Evolutionary conservation across 2,329 filamentous ascomycete genomes (phyloP).

Genomic region (Phyllachora maydis): DNA sequence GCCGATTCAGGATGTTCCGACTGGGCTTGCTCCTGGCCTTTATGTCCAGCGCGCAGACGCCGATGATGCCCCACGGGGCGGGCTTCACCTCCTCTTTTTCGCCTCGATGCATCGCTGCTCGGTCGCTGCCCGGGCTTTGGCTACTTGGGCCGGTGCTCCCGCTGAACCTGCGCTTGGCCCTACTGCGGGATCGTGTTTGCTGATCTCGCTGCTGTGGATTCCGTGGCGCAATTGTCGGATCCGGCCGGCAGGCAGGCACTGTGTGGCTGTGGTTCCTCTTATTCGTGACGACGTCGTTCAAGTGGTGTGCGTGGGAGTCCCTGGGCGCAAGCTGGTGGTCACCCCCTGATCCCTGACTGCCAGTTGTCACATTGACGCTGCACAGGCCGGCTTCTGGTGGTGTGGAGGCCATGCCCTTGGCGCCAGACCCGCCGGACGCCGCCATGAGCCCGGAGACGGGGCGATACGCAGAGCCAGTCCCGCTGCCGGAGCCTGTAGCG

Average conservation of each 20-base stretch:
- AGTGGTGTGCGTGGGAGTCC: no score
- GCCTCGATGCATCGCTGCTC: slow-evolving; percentile 23
- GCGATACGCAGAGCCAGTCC: slow-evolving; percentile 15
- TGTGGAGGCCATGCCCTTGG: slow-evolving; percentile 16
- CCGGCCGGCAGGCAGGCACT: slow-evolving; percentile 9
- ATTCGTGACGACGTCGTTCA: slow-evolving; percentile 20
- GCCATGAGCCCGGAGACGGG: slow-evolving; percentile 23
- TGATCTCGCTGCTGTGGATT: slow-evolving; percentile 17
- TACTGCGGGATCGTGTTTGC: slow-evolving; percentile 41
- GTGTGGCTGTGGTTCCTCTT: slow-evolving; percentile 18
- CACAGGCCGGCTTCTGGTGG: slow-evolving; percentile 29
- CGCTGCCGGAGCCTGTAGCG: slow-evolving; percentile 6
- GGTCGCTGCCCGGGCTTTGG: slow-evolving; percentile 57
- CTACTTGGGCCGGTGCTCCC: slow-evolving; percentile 67
- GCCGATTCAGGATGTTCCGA: slow-evolving; percentile 80
- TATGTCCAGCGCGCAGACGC: slow-evolving; percentile 84
- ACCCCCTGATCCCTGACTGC: slow-evolving; percentile 18
- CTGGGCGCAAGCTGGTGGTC: slow-evolving; percentile 24
- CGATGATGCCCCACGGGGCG: slow-evolving; percentile 49
- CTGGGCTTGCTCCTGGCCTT: slow-evolving; percentile 96
- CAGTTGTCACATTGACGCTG: slow-evolving; percentile 29
- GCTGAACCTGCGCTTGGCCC: slow-evolving; percentile 56
- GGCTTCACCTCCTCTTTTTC: slow-evolving; percentile 46
- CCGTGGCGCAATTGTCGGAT: slow-evolving; percentile 9
- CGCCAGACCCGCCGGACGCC: no score